phyloP scores from a whole-genome alignment of 495 filamentous ascomycete species.

The Xylaria intraflava region DNA sequence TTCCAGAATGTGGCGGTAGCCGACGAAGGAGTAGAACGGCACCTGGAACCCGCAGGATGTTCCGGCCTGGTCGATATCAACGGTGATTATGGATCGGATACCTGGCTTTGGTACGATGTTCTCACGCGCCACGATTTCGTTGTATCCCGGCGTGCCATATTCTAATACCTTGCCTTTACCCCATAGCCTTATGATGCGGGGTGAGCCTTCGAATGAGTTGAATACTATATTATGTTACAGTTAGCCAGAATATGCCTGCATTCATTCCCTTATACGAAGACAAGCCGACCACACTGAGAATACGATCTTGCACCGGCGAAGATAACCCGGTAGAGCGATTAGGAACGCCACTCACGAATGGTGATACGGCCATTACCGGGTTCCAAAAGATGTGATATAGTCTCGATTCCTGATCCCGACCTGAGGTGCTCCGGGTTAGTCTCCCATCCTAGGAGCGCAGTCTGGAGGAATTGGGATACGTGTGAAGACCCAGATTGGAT shows the following conservation, averaged over 20 bases:
- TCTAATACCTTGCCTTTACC: constrained; percentile 62
- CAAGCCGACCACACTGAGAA: not conserved
- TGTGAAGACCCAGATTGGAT: not conserved
- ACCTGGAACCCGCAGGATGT: constrained; percentile 49
- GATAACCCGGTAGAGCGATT: not conserved
- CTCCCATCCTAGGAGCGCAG: not conserved
- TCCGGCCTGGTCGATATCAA: constrained; percentile 61
- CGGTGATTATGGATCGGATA: constrained; percentile 54
- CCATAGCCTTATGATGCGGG: constrained; percentile 65
- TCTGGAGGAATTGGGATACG: not conserved
- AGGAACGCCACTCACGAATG: constrained; percentile 27
- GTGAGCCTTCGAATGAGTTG: constrained; percentile 56
- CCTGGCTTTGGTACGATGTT: constrained; percentile 39
- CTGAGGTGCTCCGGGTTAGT: not conserved
- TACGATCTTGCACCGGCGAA: not conserved
- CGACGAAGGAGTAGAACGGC: constrained; percentile 47
- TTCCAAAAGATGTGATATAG: constrained; percentile 65
- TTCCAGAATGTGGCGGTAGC: constrained; percentile 40
- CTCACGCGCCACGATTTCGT: constrained; percentile 40
- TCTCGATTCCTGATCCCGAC: constrained; percentile 66
- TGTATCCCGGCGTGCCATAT: constrained; percentile 41
- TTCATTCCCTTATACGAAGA: not conserved
- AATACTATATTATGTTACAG: constrained; percentile 37
- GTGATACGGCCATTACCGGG: constrained; percentile 61
- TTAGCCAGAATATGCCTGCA: not conserved